Conservation (phyloP, 2,329 filamentous ascomycete genomes). For the Penicillium sp. region DNA sequence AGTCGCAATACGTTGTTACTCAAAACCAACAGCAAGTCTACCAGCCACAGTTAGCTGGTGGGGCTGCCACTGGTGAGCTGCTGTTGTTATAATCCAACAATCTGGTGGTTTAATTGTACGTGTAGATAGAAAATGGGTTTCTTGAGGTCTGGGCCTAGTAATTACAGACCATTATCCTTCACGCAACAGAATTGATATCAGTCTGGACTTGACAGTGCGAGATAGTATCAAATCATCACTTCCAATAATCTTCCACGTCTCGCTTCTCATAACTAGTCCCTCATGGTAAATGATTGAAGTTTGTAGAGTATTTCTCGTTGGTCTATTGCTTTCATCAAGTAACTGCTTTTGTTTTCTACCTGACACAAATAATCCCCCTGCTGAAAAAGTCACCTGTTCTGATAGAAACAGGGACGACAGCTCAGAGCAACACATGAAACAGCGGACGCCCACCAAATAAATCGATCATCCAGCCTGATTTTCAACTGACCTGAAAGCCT, state of each 20-base stretch:
- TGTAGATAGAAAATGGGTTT: slow-evolving; percentile 18
- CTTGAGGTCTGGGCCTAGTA: not conserved
- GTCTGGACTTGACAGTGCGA: not conserved
- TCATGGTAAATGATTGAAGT: slow-evolving; percentile 2
- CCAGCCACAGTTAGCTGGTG: slow-evolving; percentile 66
- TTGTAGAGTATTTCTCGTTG: slow-evolving; percentile 17
- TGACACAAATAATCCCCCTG: slow-evolving; percentile 19
- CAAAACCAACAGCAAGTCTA: slow-evolving; percentile 78
- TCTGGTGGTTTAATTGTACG: slow-evolving; percentile 12
- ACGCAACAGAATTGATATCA: not conserved
- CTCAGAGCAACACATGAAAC: slow-evolving; percentile 25
- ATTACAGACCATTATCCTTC: slow-evolving; percentile 1
- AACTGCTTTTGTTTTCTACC: slow-evolving; percentile 25
- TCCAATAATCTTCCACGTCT: not conserved
- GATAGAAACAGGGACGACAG: slow-evolving; percentile 21
- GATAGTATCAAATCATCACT: not conserved
- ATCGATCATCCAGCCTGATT: slow-evolving; percentile 26
- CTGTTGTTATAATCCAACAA: slow-evolving; percentile 58
- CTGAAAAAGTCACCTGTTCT: slow-evolving; percentile 15
- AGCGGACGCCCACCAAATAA: slow-evolving; percentile 28
- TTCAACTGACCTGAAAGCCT: slow-evolving; percentile 18
- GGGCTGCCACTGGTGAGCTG: slow-evolving; percentile 70
- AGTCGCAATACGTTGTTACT: slow-evolving; percentile 69
- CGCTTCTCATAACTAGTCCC: not conserved
- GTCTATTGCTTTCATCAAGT: slow-evolving; percentile 32